Percentiles rank a stretch among this genome's conserved stretches.
These are phyloP conservation scores for Vishniacozyma victoriae DNA, from an alignment of 768 basidiomycete genomes.

Conservation along the genomic window DNA sequence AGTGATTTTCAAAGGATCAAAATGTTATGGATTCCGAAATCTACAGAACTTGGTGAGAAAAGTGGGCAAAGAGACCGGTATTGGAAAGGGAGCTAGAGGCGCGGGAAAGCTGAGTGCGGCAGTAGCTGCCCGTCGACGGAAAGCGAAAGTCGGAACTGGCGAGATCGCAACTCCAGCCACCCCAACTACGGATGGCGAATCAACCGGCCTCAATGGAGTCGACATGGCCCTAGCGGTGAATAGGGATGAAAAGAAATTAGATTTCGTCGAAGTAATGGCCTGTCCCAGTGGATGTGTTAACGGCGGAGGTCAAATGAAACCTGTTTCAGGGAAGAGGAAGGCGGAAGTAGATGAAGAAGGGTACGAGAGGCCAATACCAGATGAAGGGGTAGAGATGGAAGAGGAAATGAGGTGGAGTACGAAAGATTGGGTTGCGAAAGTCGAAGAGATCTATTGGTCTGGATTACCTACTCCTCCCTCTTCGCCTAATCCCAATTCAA, in stretches of 20 bases:
- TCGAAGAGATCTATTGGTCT: constrained; percentile 78
- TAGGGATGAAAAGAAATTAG: constrained; percentile 37
- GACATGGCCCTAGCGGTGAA: constrained; percentile 8
- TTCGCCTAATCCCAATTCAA: too few relatives aligned
- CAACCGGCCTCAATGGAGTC: constrained; percentile 1
- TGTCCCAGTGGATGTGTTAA: constrained; percentile 97
- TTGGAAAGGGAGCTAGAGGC: constrained; percentile 40
- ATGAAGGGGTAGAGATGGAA: constrained; percentile 39
- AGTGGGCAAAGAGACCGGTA: constrained; percentile 77
- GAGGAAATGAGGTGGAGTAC: constrained; percentile 51
- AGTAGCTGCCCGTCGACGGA: constrained; percentile 38
- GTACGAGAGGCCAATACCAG: constrained; percentile 60
- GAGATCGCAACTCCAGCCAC: constrained; percentile 1
- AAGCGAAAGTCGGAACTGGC: constrained; percentile 11
- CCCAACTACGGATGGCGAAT: constrained; percentile 1
- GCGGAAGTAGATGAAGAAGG: constrained; percentile 58
- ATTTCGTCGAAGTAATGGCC: constrained; percentile 67
- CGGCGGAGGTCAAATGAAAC: constrained; percentile 77
- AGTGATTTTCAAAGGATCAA: constrained; percentile 82
- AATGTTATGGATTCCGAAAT: constrained; percentile 95
- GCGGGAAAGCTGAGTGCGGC: constrained; percentile 36
- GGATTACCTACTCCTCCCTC: constrained; percentile 52
- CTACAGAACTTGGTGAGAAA: constrained; percentile 93
- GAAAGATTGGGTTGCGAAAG: constrained; percentile 52
- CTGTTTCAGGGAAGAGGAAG: constrained; percentile 7